These are phyloP conservation scores for Penicillium thymicola DNA, from an alignment of 2,329 filamentous ascomycete species.

Conservation along the genomic window DNA sequence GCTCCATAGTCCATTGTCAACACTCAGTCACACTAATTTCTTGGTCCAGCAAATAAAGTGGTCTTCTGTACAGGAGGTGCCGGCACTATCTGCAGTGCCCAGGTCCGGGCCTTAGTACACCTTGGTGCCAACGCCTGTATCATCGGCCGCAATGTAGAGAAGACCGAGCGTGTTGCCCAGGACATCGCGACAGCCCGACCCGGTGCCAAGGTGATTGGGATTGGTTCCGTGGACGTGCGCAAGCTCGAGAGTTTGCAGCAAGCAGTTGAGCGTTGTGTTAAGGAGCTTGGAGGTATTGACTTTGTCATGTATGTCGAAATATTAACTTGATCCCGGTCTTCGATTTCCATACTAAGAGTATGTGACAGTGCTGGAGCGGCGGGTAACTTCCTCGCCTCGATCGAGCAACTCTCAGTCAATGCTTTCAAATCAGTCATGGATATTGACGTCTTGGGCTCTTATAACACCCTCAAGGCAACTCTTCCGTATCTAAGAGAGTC, in stretches of 20 bases:
- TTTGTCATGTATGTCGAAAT: slow-evolving; percentile 70
- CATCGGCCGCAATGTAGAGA: slow-evolving; percentile 81
- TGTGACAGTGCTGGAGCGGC: slow-evolving; percentile 76
- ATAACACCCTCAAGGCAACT: slow-evolving; percentile 91
- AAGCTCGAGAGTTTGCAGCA: slow-evolving; percentile 65
- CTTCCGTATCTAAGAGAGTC: slow-evolving; percentile 76
- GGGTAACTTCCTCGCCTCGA: slow-evolving; percentile 89
- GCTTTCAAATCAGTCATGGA: slow-evolving; percentile 95
- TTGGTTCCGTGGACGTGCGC: slow-evolving; percentile 73
- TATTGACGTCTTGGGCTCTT: slow-evolving; percentile 91
- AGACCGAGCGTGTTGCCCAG: slow-evolving; percentile 75
- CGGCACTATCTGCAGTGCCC: slow-evolving; percentile 88
- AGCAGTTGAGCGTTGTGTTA: slow-evolving; percentile 74
- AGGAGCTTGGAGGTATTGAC: slow-evolving; percentile 83
- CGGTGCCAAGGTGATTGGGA: slow-evolving; percentile 80
- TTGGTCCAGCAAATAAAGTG: slow-evolving; percentile 69
- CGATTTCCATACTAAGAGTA: slow-evolving; percentile 12
- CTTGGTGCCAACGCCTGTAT: slow-evolving; percentile 94
- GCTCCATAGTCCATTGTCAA: slow-evolving; percentile 17
- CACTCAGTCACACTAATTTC: slow-evolving; percentile 5
- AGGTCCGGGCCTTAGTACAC: slow-evolving; percentile 85
- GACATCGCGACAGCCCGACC: slow-evolving; percentile 76
- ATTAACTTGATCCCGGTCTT: background rate
- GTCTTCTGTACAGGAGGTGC: slow-evolving; percentile 94
- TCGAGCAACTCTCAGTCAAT: slow-evolving; percentile 76